Conservation (phyloP, 2,329 filamentous ascomycete species). For the Aureobasidium zeae region DNA sequence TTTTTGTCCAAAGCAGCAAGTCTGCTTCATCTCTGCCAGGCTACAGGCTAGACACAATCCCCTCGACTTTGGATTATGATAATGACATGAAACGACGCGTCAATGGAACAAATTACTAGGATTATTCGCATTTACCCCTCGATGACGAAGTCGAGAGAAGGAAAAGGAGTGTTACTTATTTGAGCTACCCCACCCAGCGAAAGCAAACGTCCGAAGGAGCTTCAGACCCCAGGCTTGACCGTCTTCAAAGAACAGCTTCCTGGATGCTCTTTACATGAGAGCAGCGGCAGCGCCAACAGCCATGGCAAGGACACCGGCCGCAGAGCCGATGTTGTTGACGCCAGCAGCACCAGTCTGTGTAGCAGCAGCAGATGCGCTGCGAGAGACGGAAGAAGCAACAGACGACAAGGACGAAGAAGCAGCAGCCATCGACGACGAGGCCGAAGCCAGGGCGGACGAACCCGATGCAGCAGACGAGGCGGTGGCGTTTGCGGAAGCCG, state of each 20-base stretch:
- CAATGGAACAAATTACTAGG: no score
- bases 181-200: background rate
- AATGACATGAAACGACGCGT: no score
- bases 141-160: no score
- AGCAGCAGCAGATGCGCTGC: background rate
- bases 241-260: no score
- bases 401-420: background rate
- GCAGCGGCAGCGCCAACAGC: conserved; percentile 16
- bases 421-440: background rate
- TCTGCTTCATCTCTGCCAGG: no score
- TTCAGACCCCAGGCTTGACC: background rate
- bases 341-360: conserved; percentile 14
- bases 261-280: conserved; percentile 14
- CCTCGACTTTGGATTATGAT: no score
- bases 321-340: conserved; percentile 12
- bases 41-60: no score
- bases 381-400: background rate
- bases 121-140: no score
- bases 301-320: no score
- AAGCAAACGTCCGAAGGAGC: background rate
- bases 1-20: no score
- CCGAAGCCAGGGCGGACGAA: background rate
- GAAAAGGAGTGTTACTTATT: no score
- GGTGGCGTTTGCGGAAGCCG: background rate
- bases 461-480: background rate